Conservation (phyloP, 2,329 filamentous ascomycete species). For the Pyricularia pennisetigena region DNA sequence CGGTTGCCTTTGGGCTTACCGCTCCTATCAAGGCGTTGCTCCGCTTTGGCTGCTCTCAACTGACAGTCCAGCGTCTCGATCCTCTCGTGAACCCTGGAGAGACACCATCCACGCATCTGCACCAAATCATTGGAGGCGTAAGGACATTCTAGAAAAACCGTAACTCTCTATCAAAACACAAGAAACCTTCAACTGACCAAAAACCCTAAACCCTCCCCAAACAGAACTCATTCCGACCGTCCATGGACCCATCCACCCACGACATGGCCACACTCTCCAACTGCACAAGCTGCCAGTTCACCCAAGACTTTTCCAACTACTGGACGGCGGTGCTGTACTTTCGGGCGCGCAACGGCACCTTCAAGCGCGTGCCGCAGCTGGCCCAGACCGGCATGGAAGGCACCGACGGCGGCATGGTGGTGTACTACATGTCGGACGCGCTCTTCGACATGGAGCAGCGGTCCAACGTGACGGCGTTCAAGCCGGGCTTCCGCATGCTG, state of each 20-base stretch:
- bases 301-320: slow-evolving; percentile 6
- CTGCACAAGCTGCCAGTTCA: slow-evolving; percentile 6
- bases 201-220: neutral
- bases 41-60: slow-evolving; percentile 36
- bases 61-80: slow-evolving; percentile 36
- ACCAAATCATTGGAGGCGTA: slow-evolving; percentile 47
- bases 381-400: slow-evolving; percentile 21
- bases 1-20: slow-evolving; percentile 17
- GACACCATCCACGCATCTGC: slow-evolving; percentile 44
- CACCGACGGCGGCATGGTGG: slow-evolving; percentile 27
- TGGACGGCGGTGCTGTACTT: slow-evolving; percentile 7
- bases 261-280: neutral
- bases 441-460: slow-evolving; percentile 24
- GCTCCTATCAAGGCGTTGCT: slow-evolving; percentile 19
- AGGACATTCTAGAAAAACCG: slow-evolving; percentile 2
- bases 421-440: slow-evolving; percentile 35
- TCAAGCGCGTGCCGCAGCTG: slow-evolving; percentile 4
- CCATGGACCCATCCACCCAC: slow-evolving; percentile 2
- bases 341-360: slow-evolving; percentile 5
- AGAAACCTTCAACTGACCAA: neutral
- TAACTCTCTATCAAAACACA: neutral
- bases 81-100: slow-evolving; percentile 31
- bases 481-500: slow-evolving; percentile 33
- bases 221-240: slow-evolving; percentile 4
- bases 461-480: slow-evolving; percentile 8